Base-by-base conservation (phyloP, 345 rosid genomes). In the Erodium maritimum region DNA sequence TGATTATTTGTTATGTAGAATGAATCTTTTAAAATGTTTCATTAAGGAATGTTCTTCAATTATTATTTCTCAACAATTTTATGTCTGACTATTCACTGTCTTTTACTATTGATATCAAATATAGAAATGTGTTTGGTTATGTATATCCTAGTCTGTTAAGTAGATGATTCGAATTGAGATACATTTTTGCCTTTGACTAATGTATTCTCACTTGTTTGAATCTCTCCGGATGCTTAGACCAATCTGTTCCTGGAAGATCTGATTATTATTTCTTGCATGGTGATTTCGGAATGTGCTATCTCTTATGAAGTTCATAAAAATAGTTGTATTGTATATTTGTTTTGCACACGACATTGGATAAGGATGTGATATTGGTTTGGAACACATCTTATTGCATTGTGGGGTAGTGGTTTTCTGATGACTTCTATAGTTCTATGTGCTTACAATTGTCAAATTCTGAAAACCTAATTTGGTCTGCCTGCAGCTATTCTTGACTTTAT, bases 401-500 rank as follows among this genome's bases (percentile, higher is more conserved):
- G 34, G 3, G 34, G 5, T 42, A 42, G 2, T 10, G 48, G 14
- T 42, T 42, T 42, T 7, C 14, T 42, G 48, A 10, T 42, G 48
- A 42, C 48, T 42, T 42, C 48, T n/a, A 29, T 29, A 3, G 34
- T 8, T 29, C 8, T 42, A 11, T 11, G 48, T 29, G 5, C 37
- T 29, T 29, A 29, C 48, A 42, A 42, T 42, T 22, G 42, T 14
- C 48, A 42, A 42, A 42, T 25, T 17, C 46, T 52, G 17, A 51
- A 55, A 34, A 16, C 17, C 45, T 13, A 16, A 50, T 18, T 21
- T 60, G 65, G 63, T 52, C 29, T 57, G 23, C 55, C 24, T 74
- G 79, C 88, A 93, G 99, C 83, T 89, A 10, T 93, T 93, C 71
- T 85, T 93, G 48, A 79, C 83, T 52, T 7, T 93, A 8, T 93